These are phyloP conservation scores for grape (Vitis vinifera) DNA, from an alignment of 164 flowering plant species.

Conservation along the genomic window ASM3070453v1 NC_081821.1:4684001-4684500, in stretches of 20 bases:
- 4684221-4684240: conserved; percentile 23
- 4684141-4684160: conserved; percentile 19
- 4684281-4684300: conserved; percentile 28
- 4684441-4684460: conserved; percentile 27
- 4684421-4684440: no score
- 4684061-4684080: no score
- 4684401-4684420: no score
- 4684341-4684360: conserved; percentile 22
- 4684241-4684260: conserved; percentile 16
- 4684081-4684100: background rate
- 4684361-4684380: background rate
- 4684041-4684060: no score
- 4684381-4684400: no score
- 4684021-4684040: no score
- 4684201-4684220: conserved; percentile 14
- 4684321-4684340: conserved; percentile 24
- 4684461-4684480: conserved; percentile 34
- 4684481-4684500: conserved; percentile 63
- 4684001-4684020: no score
- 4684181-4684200: conserved; percentile 21
- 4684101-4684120: background rate
- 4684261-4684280: conserved; percentile 28
- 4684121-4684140: background rate
- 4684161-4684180: conserved; percentile 28
- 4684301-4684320: conserved; percentile 23